Evolutionary conservation across 371 early-diverging fungal species (phyloP).

Genomic region (Umbelopsis sp.): DNA sequence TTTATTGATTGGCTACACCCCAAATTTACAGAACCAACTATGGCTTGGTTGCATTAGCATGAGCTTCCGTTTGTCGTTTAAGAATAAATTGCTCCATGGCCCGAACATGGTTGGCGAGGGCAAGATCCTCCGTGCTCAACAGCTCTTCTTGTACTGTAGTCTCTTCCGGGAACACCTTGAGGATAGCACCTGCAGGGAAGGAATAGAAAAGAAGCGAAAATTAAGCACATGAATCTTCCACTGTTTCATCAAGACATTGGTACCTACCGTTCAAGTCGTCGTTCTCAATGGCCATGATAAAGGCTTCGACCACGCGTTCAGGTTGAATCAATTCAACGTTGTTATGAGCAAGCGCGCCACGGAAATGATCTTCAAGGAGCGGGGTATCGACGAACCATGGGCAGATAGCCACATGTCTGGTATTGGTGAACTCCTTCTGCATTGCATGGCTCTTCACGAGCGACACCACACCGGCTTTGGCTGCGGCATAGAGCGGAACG

Average conservation of each 20-base stretch:
- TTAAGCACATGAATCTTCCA: no score
- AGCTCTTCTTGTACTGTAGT: background rate
- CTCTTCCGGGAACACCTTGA: background rate
- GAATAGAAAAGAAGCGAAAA: background rate
- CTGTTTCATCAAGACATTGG: no score
- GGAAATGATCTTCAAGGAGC: background rate
- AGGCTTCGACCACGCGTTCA: background rate
- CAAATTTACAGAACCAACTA: background rate
- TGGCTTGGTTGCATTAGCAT: background rate
- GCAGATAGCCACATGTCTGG: background rate
- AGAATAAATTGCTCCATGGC: background rate
- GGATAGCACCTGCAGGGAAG: background rate
- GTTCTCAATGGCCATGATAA: background rate
- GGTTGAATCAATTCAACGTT: background rate
- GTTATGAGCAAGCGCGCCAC: background rate
- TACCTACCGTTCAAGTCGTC: conserved; percentile 3
- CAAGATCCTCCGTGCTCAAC: background rate
- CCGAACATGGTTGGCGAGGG: background rate
- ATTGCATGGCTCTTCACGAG: background rate
- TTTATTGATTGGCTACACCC: no score
- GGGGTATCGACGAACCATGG: conserved; percentile 14
- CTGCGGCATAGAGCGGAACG: background rate
- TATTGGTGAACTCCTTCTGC: background rate
- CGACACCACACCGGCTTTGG: conserved; percentile 2
- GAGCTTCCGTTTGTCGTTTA: background rate